phyloP scores from a whole-genome alignment of 495 filamentous ascomycete species.

The Penicillium pulvis region DNA sequence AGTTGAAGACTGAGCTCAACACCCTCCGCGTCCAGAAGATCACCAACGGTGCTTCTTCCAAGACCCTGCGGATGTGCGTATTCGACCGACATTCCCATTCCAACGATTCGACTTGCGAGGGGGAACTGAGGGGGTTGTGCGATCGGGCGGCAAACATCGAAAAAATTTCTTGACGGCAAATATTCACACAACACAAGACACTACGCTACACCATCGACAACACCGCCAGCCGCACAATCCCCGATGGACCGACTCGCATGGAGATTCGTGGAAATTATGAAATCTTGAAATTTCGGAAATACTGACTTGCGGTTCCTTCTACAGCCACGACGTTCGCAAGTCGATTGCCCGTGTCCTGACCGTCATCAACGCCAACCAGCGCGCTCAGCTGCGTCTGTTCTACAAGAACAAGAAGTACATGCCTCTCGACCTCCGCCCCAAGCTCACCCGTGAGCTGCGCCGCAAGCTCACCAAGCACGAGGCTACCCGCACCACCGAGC shows the following conservation, averaged over 20 bases:
- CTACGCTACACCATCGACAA: not conserved
- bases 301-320: conserved; percentile 27
- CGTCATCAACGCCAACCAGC: conserved; percentile 98
- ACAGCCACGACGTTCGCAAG: conserved; percentile 98
- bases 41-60: conserved; percentile 83
- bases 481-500: conserved; percentile 74
- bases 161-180: conserved; percentile 14
- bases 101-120: conserved; percentile 20
- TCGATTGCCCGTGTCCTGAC: conserved; percentile 97
- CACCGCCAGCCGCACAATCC: conserved; percentile 4
- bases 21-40: conserved; percentile 98
- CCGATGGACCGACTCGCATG: conserved; percentile 11
- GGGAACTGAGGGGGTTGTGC: conserved; percentile 22
- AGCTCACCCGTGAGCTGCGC: conserved; percentile 95
- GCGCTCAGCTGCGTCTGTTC: conserved; percentile 95
- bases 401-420: conserved; percentile 99
- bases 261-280: not conserved
- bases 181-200: not conserved
- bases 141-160: conserved; percentile 20
- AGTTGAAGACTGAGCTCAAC: conserved; percentile 92
- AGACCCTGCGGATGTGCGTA: conserved; percentile 96
- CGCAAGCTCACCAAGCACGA: conserved; percentile 90
- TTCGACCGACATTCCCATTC: conserved; percentile 22
- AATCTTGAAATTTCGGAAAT: conserved; percentile 13
- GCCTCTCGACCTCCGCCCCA: conserved; percentile 93